These are phyloP conservation scores for Spergularia bocconei DNA, from an alignment of 148 eudicot species.

Conservation along the genomic window DNA sequence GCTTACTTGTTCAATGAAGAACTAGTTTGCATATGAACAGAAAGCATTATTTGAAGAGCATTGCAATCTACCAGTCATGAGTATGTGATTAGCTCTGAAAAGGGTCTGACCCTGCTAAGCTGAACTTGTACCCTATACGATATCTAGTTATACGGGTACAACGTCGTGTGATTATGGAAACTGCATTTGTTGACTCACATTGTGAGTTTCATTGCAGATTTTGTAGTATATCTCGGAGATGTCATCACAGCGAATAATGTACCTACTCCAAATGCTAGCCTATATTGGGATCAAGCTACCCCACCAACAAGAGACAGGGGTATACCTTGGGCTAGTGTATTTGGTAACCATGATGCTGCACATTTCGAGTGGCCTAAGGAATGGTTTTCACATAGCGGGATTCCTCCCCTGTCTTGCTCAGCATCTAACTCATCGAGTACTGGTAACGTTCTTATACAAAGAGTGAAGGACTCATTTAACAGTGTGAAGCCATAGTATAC, in stretches of 20 bases:
- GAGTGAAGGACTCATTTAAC: background rate
- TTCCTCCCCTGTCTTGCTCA: conserved; percentile 58
- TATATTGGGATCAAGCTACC: conserved; percentile 74
- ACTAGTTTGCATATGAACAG: too few species aligned
- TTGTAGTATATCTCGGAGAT: conserved; percentile 88
- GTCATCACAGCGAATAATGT: conserved; percentile 78
- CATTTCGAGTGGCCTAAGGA: conserved; percentile 79
- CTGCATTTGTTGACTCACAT: background rate
- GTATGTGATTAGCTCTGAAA: too few species aligned
- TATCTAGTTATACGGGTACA: too few species aligned
- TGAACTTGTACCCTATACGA: too few species aligned
- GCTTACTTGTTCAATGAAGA: too few species aligned
- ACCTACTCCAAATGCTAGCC: conserved; percentile 59
- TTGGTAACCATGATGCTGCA: conserved; percentile 90
- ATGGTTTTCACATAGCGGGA: conserved; percentile 69
- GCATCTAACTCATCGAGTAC: conserved; percentile 25
- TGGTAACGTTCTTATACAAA: conserved; percentile 27
- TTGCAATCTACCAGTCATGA: too few species aligned
- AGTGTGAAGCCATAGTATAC: too few species aligned
- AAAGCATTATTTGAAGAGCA: too few species aligned
- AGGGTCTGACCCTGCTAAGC: too few species aligned
- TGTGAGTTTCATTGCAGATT: conserved; percentile 42
- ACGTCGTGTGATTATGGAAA: too few species aligned
- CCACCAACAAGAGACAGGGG: conserved; percentile 62
- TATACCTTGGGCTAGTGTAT: conserved; percentile 73